Base-by-base conservation (phyloP, 345 rosid genomes). In the Populus simonii region DNA sequence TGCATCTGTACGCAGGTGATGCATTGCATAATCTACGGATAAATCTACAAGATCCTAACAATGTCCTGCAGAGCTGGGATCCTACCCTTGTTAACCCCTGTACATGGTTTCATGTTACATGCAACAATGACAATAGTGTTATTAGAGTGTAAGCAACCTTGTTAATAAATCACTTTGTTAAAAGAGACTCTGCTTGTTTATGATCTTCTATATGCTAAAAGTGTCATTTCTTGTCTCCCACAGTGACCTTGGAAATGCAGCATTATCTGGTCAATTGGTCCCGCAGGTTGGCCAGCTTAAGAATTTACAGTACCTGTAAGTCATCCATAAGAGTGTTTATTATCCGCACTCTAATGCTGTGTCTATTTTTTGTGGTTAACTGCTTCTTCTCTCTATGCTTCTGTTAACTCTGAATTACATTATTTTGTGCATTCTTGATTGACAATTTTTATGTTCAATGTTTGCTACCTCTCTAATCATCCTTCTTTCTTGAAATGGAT, bases 231-330 rank as follows among this genome's bases (percentile, higher is more conserved):
- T 57, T n/a, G 47, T 55, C 25, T 74, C 55, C 38, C 36, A 57
- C 81, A 83, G 88, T 62, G 88, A 85, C 80, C 88, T 85, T n/a
- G 86, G 86, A 51, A 83, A 83, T 81, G 88, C 86, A 22, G 76
- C 80, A 49, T 82, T 85, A 74, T 83, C 88, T 53, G 88, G 88
- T 55, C 83, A 81, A 76, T 65, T 85, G 49, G 88, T 76, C 5
- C 78, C 82, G 22, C 84, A 83, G 55, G 83, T 85, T 68, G 88
- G 86, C 61, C 81, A 73, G 80, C 86, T 85, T 15, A 85, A 79
- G 82, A 85, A 83, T 79, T 83, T 85, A 61, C 84, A 83, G 72
- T 81, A 79, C 79, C 66, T 85, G 88, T 83, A 76, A 81, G 88
- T 81, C 22, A n/a, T 66, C 12, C 16, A 25, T 18, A 38, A 49